Percentiles rank a stretch among this genome's conserved stretches.
Evolutionary conservation across 2,329 filamentous ascomycete species (phyloP).

Genomic region (Alternaria angustiovoidea): DNA sequence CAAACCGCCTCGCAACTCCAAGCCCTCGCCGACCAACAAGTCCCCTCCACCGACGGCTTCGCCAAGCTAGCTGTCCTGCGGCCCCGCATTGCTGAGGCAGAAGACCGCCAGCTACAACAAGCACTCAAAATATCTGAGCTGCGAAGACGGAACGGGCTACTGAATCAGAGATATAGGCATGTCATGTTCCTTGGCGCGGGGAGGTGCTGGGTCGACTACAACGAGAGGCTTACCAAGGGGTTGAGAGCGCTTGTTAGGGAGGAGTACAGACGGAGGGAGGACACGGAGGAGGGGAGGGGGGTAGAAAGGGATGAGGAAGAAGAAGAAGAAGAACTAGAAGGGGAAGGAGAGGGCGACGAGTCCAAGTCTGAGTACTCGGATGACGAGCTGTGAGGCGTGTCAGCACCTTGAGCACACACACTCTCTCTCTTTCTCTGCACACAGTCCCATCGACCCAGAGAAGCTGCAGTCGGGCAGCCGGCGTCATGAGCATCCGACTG

Average conservation of each 20-base stretch:
- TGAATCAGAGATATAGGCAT: conserved; percentile 72
- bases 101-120: conserved; percentile 69
- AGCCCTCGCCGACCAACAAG: conserved; percentile 54
- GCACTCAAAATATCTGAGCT: conserved; percentile 69
- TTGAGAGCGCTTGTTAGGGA: conserved; percentile 71
- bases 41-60: conserved; percentile 54
- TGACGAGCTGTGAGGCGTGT: conserved; percentile 19
- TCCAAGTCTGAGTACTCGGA: neutral
- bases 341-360: conserved; percentile 15
- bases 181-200: conserved; percentile 72
- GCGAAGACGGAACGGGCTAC: conserved; percentile 67
- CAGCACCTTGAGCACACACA: neutral
- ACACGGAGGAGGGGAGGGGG: conserved; percentile 28
- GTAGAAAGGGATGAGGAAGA: neutral
- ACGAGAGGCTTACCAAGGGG: conserved; percentile 70
- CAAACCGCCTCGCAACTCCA: conserved; percentile 55
- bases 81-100: conserved; percentile 69
- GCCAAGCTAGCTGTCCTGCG: conserved; percentile 65
- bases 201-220: conserved; percentile 74
- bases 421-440: too few relatives aligned
- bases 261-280: conserved; percentile 64
- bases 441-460: neutral
- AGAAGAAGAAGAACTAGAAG: conserved; percentile 6
- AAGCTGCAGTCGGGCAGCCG: neutral
- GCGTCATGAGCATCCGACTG: conserved; percentile 1